A percentile compares a stretch with the other conserved stretches of the same genome.
phyloP scores from a whole-genome alignment of 768 basidiomycete species.

The Dentipellis fragilis region DNA sequence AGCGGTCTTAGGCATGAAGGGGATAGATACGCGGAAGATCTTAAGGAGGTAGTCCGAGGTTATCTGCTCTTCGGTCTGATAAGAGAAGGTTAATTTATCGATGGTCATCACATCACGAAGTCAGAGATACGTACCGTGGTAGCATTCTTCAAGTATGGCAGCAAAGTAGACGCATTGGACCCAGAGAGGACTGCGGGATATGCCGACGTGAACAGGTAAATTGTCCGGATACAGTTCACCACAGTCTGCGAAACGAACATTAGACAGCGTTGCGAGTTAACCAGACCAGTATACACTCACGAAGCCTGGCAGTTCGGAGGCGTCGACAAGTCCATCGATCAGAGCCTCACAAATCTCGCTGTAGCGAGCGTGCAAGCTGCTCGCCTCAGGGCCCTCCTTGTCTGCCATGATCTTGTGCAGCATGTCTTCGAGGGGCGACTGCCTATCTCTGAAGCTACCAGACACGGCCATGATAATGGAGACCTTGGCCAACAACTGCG shows the following conservation, averaged over 20 bases:
- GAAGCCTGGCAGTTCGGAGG: constrained; percentile 67
- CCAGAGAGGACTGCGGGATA: constrained; percentile 81
- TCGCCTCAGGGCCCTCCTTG: constrained; percentile 48
- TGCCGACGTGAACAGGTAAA: constrained; percentile 73
- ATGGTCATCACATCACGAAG: neutral
- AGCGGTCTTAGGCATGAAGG: constrained; percentile 84
- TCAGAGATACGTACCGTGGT: constrained; percentile 44
- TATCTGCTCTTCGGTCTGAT: constrained; percentile 70
- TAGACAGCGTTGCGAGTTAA: neutral
- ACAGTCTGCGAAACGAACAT: constrained; percentile 43
- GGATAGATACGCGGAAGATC: constrained; percentile 78
- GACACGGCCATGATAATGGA: constrained; percentile 81
- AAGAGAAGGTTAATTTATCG: neutral
- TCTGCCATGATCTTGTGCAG: constrained; percentile 74
- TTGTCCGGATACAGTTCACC: constrained; percentile 75
- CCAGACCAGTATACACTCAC: constrained; percentile 30
- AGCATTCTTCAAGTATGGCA: constrained; percentile 85
- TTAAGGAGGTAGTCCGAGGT: constrained; percentile 82
- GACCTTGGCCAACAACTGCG: constrained; percentile 51
- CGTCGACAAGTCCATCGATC: constrained; percentile 86
- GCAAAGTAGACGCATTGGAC: constrained; percentile 70
- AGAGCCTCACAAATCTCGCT: constrained; percentile 74
- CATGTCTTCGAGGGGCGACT: constrained; percentile 77
- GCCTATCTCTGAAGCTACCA: constrained; percentile 71
- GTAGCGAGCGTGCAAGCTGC: constrained; percentile 55